Conservation (phyloP, 768 basidiomycete species). For the Russula olivacea region DNA sequence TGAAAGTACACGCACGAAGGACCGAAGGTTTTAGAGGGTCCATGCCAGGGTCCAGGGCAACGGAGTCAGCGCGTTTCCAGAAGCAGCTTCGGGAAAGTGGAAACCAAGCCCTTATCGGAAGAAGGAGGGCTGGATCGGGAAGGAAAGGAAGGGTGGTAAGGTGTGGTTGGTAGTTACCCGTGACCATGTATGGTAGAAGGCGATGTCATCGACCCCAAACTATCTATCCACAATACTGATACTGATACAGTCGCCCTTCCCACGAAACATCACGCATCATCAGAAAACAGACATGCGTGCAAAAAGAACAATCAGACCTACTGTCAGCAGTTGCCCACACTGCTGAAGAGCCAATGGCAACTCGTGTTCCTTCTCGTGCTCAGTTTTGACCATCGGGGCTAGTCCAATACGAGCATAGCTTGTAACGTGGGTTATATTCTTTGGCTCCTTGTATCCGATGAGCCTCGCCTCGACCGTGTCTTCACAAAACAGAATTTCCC, state of each 20-base stretch:
- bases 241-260: not conserved
- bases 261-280: conserved; percentile 8
- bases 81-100: not conserved
- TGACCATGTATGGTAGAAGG: conserved; percentile 19
- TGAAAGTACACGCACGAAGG: not conserved
- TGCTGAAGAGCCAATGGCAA: not conserved
- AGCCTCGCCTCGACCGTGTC: not conserved
- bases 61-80: conserved; percentile 3
- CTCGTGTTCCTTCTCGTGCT: not conserved
- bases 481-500: conserved; percentile 1
- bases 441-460: not conserved
- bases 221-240: no score
- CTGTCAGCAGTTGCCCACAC: not conserved
- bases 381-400: not conserved
- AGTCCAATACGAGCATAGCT: conserved; percentile 20
- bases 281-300: not conserved
- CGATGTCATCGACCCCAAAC: conserved; percentile 5
- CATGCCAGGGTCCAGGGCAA: conserved; percentile 18
- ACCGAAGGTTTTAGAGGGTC: not conserved
- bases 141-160: conserved; percentile 12
- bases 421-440: conserved; percentile 9
- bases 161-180: conserved; percentile 14
- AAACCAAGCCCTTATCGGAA: conserved; percentile 12
- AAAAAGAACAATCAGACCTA: conserved; percentile 2
- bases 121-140: conserved; percentile 9